phyloP scores from a whole-genome alignment of 2,329 filamentous ascomycete genomes.

The Hypoxylon sp. region DNA sequence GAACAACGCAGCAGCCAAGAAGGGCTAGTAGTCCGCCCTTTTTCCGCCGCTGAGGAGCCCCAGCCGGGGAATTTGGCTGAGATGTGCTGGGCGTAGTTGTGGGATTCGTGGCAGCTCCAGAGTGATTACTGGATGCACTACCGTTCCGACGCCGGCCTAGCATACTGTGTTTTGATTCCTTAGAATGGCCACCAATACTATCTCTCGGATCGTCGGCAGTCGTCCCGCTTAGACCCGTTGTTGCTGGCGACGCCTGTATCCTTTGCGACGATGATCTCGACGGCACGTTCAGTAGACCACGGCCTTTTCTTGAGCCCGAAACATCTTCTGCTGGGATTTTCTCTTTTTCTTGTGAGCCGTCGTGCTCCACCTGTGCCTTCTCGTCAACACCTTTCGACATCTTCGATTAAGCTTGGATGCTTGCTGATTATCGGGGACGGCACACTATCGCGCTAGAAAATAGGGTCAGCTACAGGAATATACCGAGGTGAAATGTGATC shows the following conservation, averaged over 20 bases:
- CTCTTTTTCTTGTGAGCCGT: constrained; percentile 49
- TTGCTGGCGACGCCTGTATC: constrained; percentile 71
- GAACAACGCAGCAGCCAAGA: constrained; percentile 76
- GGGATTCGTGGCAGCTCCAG: constrained; percentile 68
- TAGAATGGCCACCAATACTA: constrained; percentile 75
- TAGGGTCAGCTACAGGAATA: constrained; percentile 19
- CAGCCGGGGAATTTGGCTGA: constrained; percentile 67
- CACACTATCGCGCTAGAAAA: constrained; percentile 42
- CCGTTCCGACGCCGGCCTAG: constrained; percentile 75
- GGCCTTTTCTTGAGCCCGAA: constrained; percentile 55
- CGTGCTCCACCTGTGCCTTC: constrained; percentile 49
- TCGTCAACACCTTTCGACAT: constrained; percentile 53
- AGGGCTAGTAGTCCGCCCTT: constrained; percentile 73
- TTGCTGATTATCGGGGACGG: constrained; percentile 28
- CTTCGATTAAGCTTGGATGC: constrained; percentile 25
- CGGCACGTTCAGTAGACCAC: constrained; percentile 70
- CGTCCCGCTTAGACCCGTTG: constrained; percentile 72
- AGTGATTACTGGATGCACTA: constrained; percentile 77
- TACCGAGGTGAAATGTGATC: not conserved
- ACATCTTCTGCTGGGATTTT: constrained; percentile 46
- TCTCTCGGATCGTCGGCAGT: constrained; percentile 72
- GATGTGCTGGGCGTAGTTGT: constrained; percentile 65
- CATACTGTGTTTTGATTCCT: constrained; percentile 76
- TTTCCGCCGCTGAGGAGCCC: constrained; percentile 64
- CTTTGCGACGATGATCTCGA: constrained; percentile 75